Base-by-base conservation (phyloP, 495 filamentous ascomycete species). In the Penicillium soppii region DNA sequence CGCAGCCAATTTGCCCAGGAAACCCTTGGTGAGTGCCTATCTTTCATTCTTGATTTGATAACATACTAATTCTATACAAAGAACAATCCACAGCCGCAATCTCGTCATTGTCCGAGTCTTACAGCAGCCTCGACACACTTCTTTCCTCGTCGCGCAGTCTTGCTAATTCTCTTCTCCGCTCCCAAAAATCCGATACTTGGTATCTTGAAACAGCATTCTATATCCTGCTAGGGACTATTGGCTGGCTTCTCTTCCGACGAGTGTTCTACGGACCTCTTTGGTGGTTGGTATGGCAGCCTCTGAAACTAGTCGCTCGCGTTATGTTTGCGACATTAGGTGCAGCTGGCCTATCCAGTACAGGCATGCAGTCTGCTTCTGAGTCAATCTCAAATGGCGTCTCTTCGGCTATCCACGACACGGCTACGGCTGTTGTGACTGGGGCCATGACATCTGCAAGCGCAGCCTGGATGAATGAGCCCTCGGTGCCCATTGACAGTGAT, bases 131-230 rank as follows among this genome's bases (percentile, higher is more conserved):
- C 13, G 90, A 92, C 57, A 79, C 80, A 23, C 73, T 97, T 47
- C 73, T 99, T 21, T 73, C 82, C 1, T 85, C 79, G 29, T 88
- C 86, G 16, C 79, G 84, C 49, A 86, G 82, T 50, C 79, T 99
- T 13, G 80, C 97, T 9, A 81, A 80, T 13, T 89, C 88, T 20
- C 72, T 99, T 39, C 74, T 97, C 27, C 82, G 82, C 57, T 91
- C 88, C 25, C 89, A 92, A 61, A 97, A 97, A 73, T 91, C 86
- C 33, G 94, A 97, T 67, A 94, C 90, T 3, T 99, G 94, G 94
- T 99, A 99, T 59, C 79, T 97, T 22, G 84, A 90, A 68, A 92
- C 86, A 16, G 85, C 92, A 0, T 85, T 97, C 55, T 91, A 90
- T 57, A 70, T 97, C 39, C 78, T 97, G 7, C 32, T 88, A 12